phyloP scores from a whole-genome alignment of 306 rosid genomes.

The Cucumis melo region DNA sequence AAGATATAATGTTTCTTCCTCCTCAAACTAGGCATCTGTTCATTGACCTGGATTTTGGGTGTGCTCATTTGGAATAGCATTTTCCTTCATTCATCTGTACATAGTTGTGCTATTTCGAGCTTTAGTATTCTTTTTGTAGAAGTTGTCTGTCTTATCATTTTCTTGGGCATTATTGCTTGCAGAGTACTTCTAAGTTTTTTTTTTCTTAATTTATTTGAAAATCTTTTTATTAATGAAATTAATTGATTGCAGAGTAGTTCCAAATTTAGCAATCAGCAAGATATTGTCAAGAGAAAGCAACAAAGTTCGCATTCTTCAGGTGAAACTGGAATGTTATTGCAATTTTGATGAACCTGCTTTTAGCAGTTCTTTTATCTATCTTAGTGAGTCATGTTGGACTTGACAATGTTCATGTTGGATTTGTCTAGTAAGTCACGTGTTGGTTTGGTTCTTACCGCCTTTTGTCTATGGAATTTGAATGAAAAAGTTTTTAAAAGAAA shows the following conservation, averaged over 20 bases:
- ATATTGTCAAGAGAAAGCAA: slow-evolving; percentile 81
- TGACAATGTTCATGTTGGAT: background rate
- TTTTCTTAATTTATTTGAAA: background rate
- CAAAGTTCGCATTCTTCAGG: slow-evolving; percentile 97
- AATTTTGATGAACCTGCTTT: background rate
- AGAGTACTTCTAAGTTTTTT: background rate
- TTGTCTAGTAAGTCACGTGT: background rate
- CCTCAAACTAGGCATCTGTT: background rate
- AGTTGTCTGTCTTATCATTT: background rate
- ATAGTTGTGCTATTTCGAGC: background rate
- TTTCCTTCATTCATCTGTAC: background rate
- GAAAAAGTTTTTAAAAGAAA: background rate
- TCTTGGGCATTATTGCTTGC: background rate
- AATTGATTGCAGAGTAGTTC: slow-evolving; percentile 62
- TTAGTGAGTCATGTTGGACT: background rate
- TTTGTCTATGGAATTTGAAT: background rate
- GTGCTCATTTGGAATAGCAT: background rate
- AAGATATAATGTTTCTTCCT: background rate
- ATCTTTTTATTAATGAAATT: slow-evolving; percentile 4
- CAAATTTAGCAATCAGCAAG: slow-evolving; percentile 88
- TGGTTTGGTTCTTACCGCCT: background rate
- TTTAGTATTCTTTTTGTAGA: background rate
- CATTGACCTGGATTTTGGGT: background rate
- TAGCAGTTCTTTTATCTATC: background rate
- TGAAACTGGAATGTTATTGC: slow-evolving; percentile 10